A percentile compares a stretch with the other conserved stretches of the same genome.
phyloP scores from a whole-genome alignment of 805 yeast genomes.

The Danielozyma ontarioensis region DNA sequence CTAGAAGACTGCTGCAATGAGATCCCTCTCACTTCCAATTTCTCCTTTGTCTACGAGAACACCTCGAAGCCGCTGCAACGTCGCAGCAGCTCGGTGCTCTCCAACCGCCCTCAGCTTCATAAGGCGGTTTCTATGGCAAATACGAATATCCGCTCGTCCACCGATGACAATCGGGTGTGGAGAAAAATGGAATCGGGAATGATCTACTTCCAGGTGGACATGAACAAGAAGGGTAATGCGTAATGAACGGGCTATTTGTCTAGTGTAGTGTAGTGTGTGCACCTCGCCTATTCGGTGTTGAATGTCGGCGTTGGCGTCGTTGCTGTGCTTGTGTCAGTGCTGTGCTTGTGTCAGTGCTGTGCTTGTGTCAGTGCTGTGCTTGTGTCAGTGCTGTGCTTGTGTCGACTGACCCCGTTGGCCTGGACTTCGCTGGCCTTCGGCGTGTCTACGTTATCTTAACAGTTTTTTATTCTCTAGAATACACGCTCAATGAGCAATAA shows the following conservation, averaged over 20 bases:
- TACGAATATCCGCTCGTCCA: no score
- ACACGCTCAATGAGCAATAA: background rate
- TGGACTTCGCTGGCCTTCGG: no score
- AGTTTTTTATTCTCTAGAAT: background rate
- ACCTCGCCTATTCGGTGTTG: background rate
- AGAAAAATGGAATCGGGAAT: conserved; percentile 31
- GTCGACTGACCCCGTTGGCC: background rate
- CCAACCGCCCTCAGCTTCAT: conserved; percentile 2
- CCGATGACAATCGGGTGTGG: no score
- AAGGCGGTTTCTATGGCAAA: conserved; percentile 5
- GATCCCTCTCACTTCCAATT: conserved; percentile 8
- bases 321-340: background rate
- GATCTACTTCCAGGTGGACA: conserved; percentile 15
- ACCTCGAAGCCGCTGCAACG: conserved; percentile 1
- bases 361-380: background rate
- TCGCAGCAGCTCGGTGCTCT: background rate
- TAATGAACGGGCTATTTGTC: background rate
- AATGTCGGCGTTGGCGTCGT: background rate
- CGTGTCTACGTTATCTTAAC: no score
- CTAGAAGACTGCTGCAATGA: conserved; percentile 11
- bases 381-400: background rate
- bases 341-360: conserved; percentile 1
- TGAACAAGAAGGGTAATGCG: conserved; percentile 1
- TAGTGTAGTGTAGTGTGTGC: background rate
- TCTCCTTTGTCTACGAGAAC: conserved; percentile 12